Evolutionary conservation across 306 rosid genomes (phyloP).

Genomic region (Vigna unguiculata): DNA sequence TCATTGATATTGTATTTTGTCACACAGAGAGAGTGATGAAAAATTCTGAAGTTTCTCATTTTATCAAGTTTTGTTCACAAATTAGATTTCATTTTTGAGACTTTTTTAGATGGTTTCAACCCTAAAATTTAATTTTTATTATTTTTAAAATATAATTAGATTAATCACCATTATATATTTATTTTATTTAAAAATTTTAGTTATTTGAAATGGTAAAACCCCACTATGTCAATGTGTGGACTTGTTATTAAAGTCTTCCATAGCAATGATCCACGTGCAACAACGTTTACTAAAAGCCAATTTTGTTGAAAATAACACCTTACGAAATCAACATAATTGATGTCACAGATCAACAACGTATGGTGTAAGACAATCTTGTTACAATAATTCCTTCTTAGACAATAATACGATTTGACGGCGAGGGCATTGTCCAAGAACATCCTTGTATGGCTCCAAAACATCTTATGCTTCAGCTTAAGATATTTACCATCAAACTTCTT

Average conservation of each 20-base stretch:
- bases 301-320: too few relatives aligned
- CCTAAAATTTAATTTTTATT: too few relatives aligned
- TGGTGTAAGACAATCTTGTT: background rate
- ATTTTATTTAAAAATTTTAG: background rate
- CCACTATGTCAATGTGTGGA: background rate
- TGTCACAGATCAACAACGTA: background rate
- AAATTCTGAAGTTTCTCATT: too few relatives aligned
- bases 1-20: too few relatives aligned
- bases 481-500: background rate
- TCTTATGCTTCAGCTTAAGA: background rate
- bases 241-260: background rate
- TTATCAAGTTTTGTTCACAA: too few relatives aligned
- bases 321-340: too few relatives aligned
- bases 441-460: background rate
- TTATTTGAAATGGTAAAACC: background rate
- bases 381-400: background rate
- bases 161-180: background rate
- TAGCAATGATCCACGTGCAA: background rate
- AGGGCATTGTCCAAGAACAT: background rate
- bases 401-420: background rate
- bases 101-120: too few relatives aligned
- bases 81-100: too few relatives aligned
- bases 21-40: too few relatives aligned
- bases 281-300: too few relatives aligned
- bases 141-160: background rate